phyloP scores from a whole-genome alignment of 805 yeast genomes.

The Tetrapisispora arboricola region DNA sequence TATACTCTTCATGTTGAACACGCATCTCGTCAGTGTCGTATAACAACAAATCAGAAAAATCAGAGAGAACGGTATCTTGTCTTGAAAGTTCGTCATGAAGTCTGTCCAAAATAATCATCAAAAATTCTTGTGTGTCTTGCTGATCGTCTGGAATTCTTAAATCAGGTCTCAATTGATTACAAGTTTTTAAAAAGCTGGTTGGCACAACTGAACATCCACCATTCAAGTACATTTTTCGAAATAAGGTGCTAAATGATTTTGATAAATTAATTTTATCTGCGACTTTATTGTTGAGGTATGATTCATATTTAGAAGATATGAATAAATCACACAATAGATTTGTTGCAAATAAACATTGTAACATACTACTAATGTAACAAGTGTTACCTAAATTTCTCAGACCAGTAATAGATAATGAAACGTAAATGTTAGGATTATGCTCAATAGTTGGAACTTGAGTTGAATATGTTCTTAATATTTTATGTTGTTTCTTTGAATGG shows the following conservation, averaged over 20 bases:
- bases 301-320: conserved; percentile 34
- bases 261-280: conserved; percentile 28
- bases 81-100: conserved; percentile 55
- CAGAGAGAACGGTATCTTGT: conserved; percentile 29
- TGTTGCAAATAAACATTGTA: conserved; percentile 58
- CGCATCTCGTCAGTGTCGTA: conserved; percentile 23
- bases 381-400: conserved; percentile 60
- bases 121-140: conserved; percentile 73
- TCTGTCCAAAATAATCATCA: conserved; percentile 54
- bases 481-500: not conserved
- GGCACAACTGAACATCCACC: conserved; percentile 60
- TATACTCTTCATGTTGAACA: conserved; percentile 39
- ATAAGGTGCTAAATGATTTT: conserved; percentile 43
- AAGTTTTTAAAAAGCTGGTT: conserved; percentile 44
- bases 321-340: conserved; percentile 41
- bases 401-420: conserved; percentile 46
- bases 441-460: conserved; percentile 31
- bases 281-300: conserved; percentile 29
- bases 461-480: not conserved
- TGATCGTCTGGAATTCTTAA: conserved; percentile 63
- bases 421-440: conserved; percentile 30
- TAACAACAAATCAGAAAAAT: conserved; percentile 30
- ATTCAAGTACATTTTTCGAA: conserved; percentile 46
- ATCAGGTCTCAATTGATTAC: conserved; percentile 50
- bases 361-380: conserved; percentile 65